These are phyloP conservation scores for Colletotrichum kahawae DNA, from an alignment of 2,329 filamentous ascomycete species.

Conservation along the genomic window DNA sequence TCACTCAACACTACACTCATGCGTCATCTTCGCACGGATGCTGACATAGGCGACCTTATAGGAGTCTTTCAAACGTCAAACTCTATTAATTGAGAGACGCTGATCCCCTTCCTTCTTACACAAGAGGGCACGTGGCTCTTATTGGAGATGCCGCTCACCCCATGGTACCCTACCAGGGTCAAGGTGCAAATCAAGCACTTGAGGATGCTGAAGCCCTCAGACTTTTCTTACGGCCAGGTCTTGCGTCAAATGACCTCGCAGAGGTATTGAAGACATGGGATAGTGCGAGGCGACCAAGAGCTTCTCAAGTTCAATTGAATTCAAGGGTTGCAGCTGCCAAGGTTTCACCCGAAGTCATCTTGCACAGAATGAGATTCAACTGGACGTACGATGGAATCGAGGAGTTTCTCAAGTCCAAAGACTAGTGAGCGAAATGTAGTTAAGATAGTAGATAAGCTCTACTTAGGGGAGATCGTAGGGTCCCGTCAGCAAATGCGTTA, in stretches of 20 bases:
- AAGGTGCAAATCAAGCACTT: neutral
- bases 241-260: neutral
- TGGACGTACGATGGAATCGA: neutral
- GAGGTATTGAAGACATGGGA: neutral
- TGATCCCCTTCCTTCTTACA: neutral
- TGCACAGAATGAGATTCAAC: neutral
- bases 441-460: neutral
- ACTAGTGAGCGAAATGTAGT: neutral
- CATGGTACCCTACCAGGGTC: neutral
- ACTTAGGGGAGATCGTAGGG: neutral
- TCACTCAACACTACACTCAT: neutral
- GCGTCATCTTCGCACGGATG: too few species aligned
- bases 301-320: neutral
- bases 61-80: neutral
- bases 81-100: neutral
- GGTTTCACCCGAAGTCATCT: neutral
- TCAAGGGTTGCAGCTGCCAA: neutral
- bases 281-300: neutral
- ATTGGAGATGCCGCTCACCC: neutral
- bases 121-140: neutral
- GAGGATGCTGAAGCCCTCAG: neutral
- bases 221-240: neutral
- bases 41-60: neutral
- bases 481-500: neutral
- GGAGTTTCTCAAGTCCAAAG: neutral